Conservation (phyloP, 148 eudicot species). For the Diospyros kaki region DNA sequence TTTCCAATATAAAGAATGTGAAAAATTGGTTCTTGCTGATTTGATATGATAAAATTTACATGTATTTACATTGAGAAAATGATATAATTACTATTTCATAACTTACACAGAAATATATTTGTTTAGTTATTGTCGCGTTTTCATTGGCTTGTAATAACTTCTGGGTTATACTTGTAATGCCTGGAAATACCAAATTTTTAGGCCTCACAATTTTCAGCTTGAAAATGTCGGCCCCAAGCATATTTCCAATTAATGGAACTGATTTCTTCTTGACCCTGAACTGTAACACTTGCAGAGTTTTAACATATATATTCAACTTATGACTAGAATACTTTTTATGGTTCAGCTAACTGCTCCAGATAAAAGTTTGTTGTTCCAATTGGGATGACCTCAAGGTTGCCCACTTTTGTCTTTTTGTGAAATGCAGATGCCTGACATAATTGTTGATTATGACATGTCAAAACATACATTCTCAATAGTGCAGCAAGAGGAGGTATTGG, state of each 20-base stretch:
- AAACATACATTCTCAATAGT: constrained; percentile 44
- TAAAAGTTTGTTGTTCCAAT: not conserved
- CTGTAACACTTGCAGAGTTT: not conserved
- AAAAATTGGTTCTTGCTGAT: too few relatives aligned
- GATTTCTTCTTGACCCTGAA: not conserved
- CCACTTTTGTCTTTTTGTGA: constrained; percentile 12
- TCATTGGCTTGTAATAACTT: not conserved
- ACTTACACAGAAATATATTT: too few relatives aligned
- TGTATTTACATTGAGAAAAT: too few relatives aligned
- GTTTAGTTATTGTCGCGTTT: too few relatives aligned
- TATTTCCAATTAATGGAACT: not conserved
- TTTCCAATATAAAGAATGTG: not conserved
- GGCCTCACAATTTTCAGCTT: not conserved
- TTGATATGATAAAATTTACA: too few relatives aligned
- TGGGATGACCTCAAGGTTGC: not conserved
- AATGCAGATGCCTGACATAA: constrained; percentile 85
- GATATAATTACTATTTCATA: too few relatives aligned
- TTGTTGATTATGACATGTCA: constrained; percentile 82
- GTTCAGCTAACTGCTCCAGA: not conserved
- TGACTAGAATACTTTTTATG: not conserved
- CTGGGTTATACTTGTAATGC: not conserved
- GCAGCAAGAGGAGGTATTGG: constrained; percentile 76
- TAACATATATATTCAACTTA: not conserved
- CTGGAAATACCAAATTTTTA: not conserved
- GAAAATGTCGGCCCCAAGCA: not conserved